These are phyloP conservation scores for Raphidocelis subcapitata DNA, from an alignment of 139 green algal species.

Conservation along the genomic window DNA sequence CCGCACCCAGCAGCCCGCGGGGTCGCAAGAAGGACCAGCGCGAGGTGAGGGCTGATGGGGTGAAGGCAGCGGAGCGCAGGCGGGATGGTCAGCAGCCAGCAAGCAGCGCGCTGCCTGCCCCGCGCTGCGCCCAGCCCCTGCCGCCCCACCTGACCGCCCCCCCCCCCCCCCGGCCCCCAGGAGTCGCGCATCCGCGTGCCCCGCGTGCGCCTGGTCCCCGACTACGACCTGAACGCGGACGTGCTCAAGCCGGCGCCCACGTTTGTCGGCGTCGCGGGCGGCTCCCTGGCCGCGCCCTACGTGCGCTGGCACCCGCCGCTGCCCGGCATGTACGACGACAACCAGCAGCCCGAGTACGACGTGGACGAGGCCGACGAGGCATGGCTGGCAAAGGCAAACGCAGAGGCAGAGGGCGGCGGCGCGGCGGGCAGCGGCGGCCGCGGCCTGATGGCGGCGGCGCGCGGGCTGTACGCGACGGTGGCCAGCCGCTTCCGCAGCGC, in stretches of 20 bases:
- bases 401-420: constrained; percentile 3
- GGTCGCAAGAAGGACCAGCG: too few relatives aligned
- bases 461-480: too few relatives aligned
- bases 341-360: constrained; percentile 18
- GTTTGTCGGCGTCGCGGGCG: background rate
- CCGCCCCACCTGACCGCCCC: too few relatives aligned
- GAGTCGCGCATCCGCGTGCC: constrained; percentile 11
- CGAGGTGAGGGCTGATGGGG: too few relatives aligned
- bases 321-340: constrained; percentile 19
- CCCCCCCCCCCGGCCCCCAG: too few relatives aligned
- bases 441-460: background rate
- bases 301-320: constrained; percentile 12
- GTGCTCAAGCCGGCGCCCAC: background rate
- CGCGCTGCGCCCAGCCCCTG: too few relatives aligned
- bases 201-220: constrained; percentile 15
- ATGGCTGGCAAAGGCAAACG: constrained; percentile 15
- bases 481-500: too few relatives aligned
- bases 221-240: constrained; percentile 17
- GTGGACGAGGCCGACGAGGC: constrained; percentile 17
- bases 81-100: too few relatives aligned
- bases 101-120: too few relatives aligned
- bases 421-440: background rate
- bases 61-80: too few relatives aligned
- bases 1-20: too few relatives aligned
- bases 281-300: constrained; percentile 17